A percentile compares a stretch with the other conserved stretches of the same genome.
These are phyloP conservation scores for Cryptomeria japonica DNA, from an alignment of 75 land plant species.

Conservation along the genomic window DNA sequence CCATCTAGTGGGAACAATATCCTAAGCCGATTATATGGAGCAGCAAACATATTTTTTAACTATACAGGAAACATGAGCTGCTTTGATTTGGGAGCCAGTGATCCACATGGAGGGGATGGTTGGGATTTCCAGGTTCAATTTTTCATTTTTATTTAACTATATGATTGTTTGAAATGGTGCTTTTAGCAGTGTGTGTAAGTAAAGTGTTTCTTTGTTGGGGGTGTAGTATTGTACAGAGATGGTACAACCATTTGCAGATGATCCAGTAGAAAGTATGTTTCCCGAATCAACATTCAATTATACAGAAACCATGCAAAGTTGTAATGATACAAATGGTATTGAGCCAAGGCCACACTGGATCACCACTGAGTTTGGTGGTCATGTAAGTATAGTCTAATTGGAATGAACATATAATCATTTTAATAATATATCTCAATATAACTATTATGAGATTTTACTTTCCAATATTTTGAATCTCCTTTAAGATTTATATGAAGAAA, in stretches of 20 bases:
- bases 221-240: slow-evolving; percentile 52
- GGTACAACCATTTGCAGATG: slow-evolving; percentile 42
- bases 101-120: slow-evolving; percentile 25
- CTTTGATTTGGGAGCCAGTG: slow-evolving; percentile 18
- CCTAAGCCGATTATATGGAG: slow-evolving; percentile 21
- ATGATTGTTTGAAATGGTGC: not conserved
- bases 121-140: slow-evolving; percentile 33
- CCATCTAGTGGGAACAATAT: slow-evolving; percentile 19
- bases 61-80: slow-evolving; percentile 29
- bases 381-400: slow-evolving; percentile 21
- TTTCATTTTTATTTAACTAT: not conserved
- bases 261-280: slow-evolving; percentile 35
- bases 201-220: not conserved
- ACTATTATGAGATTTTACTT: too few species aligned
- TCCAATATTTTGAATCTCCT: too few species aligned
- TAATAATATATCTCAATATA: too few species aligned
- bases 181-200: not conserved
- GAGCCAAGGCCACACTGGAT: slow-evolving; percentile 43
- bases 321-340: slow-evolving; percentile 19
- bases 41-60: slow-evolving; percentile 32
- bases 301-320: not conserved
- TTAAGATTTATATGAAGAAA: too few species aligned
- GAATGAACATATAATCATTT: too few species aligned
- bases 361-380: slow-evolving; percentile 41
- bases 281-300: slow-evolving; percentile 19